Base-by-base conservation (phyloP, 768 basidiomycete species). In the Leccinum pellstonianum region DNA sequence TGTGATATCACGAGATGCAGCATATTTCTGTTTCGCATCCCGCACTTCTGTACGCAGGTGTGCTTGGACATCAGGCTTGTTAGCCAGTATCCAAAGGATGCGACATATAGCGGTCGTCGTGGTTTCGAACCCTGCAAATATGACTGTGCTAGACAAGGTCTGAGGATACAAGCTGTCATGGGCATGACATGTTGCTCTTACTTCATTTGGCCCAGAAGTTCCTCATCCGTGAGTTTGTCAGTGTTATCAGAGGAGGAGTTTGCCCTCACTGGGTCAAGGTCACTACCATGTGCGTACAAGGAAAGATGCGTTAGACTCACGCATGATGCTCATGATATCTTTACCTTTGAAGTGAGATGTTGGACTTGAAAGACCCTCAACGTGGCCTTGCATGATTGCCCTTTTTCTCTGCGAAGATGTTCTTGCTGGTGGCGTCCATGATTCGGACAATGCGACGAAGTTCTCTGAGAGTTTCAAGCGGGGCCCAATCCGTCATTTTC, bases 251-350 rank as follows among this genome's bases (percentile, higher is more conserved):
- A 68, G 2, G 67, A 63, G 41, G 58, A 27, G 58, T 79, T 78
- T 27, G 75, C 76, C 29, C 55, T 66, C 51, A 79, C 77, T 78
- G 41, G 14, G 21, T 48, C 5, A 55, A 37, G 5, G 15, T 62
- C 21, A 47, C 58, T 38, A 55, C 5, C 31, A 48, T 5, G 10
- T 35, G 43, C 3, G 50, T 23, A 46, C 51, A 49, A 33, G 23
- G 29, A 19, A 41, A 21, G 35, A n/a, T 11, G 17, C 1, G 0
- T 35, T 17, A 6, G 11, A 69, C 76, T 59, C 48, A 79, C 77
- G 33, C 69, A 78, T 72, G 61, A 79, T 73, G 58, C 66, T 75
- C 77, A 79, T 75, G 43, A 79, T 74, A 49, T 78, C 75, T 54
- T 66, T 73, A 1, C 72, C 68, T 53, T 62, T 65, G 58, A 59